Base-by-base conservation (phyloP, 2,329 filamentous ascomycete species). In the Fusarium beomiforme region DNA sequence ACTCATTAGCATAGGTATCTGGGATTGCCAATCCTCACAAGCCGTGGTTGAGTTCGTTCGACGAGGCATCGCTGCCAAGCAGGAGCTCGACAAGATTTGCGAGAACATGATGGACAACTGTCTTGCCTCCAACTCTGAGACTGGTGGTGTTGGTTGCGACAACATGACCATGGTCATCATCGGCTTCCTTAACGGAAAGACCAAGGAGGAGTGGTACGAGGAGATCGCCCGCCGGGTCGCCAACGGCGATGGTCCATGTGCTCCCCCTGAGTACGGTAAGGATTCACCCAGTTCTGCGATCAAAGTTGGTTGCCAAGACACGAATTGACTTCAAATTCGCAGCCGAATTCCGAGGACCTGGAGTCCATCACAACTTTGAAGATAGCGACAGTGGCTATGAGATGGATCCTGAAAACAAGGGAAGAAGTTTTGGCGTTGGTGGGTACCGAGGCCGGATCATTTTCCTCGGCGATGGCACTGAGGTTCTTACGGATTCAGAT, bases 41-140 rank as follows among this genome's bases (percentile, higher is more conserved):
- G 93, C 95, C 41, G 96, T 99, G 36, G 86, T 98, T 75, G 96
- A 99, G 83, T 99, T 99, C 80, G 96, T 98, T 72, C 90, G 96
- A 81, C 92, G 96, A 79, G 96, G 96, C 62, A 97, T 99, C 81
- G 95, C 94, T 53, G 95, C 95, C 55, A 97, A 97, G 86, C 96
- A 99, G 84, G 93, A 97, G 53, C 89, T 99, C 55, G 91, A 95
- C 60, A 93, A 93, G 81, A 98, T 99, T 78, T 98, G 95, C 82
- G 96, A 99, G 84, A 99, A 99, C 85, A 97, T 99, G 94, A 99
- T 99, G 96, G 95, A 99, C 86, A 99, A 98, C 85, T 99, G 96
- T 81, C 87, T 99, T 73, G 95, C 96, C 42, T 97, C 95, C 68
- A 98, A 97, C 88, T 97, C 95, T 74, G 96, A 99, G 84, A 98